Percentiles rank a stretch among this genome's conserved stretches.
Evolutionary conservation across 176 grass and related monocot species (phyloP).

Genomic region (Cenchrus americanus): DNA sequence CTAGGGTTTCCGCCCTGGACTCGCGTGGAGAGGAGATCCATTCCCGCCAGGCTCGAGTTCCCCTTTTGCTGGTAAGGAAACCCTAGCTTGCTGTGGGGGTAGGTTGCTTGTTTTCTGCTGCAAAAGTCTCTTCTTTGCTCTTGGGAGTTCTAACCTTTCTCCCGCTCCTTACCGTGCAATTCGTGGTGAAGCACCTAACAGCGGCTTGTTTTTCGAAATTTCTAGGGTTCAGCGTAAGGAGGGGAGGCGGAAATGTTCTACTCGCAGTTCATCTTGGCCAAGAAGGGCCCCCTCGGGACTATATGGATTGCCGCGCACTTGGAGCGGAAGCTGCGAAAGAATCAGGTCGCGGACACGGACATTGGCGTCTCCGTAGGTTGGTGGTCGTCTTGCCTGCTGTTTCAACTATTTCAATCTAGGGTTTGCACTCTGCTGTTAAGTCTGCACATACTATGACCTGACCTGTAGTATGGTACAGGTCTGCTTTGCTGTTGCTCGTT

Average conservation of each 20-base stretch:
- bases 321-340: conserved; percentile 96
- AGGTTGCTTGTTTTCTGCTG: background rate
- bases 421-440: conserved; percentile 11
- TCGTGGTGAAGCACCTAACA: conserved; percentile 18
- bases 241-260: conserved; percentile 83
- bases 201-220: background rate
- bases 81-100: conserved; percentile 27
- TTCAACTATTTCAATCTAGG: conserved; percentile 26
- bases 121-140: background rate
- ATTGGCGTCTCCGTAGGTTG: conserved; percentile 98
- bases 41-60: background rate
- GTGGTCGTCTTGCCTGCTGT: conserved; percentile 33
- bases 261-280: conserved; percentile 99
- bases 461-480: background rate
- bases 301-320: conserved; percentile 99
- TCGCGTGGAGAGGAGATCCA: conserved; percentile 6
- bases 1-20: conserved; percentile 16
- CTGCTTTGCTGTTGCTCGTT: conserved; percentile 10
- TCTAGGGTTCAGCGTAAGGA: conserved; percentile 45
- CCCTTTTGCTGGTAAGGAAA: conserved; percentile 6
- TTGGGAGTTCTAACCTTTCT: background rate
- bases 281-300: conserved; percentile 97
- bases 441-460: background rate
- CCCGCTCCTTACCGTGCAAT: background rate
- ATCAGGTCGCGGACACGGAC: conserved; percentile 97